Evolutionary conservation across 2,329 filamentous ascomycete genomes (phyloP).

Genomic region (Scedosporium minutisporum): DNA sequence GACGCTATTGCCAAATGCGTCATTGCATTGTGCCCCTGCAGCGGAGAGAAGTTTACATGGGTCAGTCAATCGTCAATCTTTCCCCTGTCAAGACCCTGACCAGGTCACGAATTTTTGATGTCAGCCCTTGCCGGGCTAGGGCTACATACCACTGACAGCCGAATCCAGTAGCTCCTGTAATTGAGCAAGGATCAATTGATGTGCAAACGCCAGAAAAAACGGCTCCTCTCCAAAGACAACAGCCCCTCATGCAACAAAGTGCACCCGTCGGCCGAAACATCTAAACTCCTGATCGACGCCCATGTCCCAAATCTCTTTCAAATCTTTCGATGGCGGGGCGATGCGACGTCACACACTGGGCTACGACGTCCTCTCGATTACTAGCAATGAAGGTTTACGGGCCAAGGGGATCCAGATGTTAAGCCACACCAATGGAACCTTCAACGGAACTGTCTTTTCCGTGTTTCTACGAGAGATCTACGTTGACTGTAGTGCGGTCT

Average conservation of each 20-base stretch:
- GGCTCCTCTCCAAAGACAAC: background rate
- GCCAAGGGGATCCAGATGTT: background rate
- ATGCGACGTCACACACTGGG: slow-evolving; percentile 2
- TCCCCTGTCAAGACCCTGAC: background rate
- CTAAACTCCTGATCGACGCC: slow-evolving; percentile 4
- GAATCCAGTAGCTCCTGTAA: too few relatives aligned
- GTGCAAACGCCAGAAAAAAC: background rate
- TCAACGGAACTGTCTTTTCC: background rate
- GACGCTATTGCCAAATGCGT: background rate
- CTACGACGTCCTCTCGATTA: background rate
- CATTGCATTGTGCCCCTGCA: background rate
- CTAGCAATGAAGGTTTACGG: background rate
- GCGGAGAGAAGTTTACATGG: background rate
- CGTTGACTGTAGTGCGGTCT: background rate
- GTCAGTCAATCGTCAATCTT: background rate
- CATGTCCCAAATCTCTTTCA: background rate
- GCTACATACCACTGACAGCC: too few relatives aligned
- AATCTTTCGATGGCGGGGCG: background rate
- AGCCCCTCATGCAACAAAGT: background rate
- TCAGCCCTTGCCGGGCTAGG: background rate
- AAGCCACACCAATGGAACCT: background rate
- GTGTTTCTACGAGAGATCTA: background rate
- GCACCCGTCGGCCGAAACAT: background rate
- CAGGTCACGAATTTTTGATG: background rate
- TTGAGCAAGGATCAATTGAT: background rate